A percentile compares a stretch with the other conserved stretches of the same genome.
Conservation (phyloP, 345 rosid species). For the Syzygium jambos region DNA sequence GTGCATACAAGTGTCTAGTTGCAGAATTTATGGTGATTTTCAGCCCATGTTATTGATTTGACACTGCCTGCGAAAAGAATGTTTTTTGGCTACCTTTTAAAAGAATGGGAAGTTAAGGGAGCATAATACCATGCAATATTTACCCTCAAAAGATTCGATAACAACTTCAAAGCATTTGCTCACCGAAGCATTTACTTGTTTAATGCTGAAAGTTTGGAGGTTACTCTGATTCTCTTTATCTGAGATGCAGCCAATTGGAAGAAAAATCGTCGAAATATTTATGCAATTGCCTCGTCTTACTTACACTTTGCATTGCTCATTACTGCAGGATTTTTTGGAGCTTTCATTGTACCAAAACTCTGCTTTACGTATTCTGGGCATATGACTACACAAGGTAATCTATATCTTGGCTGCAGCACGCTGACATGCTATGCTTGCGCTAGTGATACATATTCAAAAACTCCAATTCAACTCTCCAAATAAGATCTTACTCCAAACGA, state of each 20-base stretch:
- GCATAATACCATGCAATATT: neutral
- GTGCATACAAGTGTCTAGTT: neutral
- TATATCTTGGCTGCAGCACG: neutral
- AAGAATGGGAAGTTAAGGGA: neutral
- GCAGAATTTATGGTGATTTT: neutral
- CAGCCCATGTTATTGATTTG: neutral
- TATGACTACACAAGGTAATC: conserved; percentile 57
- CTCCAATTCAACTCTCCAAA: neutral
- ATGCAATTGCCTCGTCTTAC: neutral
- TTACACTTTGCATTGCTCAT: neutral
- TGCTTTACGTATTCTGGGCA: conserved; percentile 58
- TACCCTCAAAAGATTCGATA: neutral
- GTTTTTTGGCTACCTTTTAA: neutral
- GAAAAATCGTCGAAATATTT: neutral
- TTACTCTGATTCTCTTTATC: neutral
- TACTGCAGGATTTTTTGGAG: conserved; percentile 73
- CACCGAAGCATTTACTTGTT: neutral
- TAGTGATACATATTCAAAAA: neutral
- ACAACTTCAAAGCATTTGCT: neutral
- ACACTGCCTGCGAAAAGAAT: neutral
- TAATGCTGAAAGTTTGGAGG: neutral
- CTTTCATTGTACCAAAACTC: conserved; percentile 66
- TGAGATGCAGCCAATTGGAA: neutral
- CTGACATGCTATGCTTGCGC: neutral
- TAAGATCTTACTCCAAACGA: neutral